phyloP scores from a whole-genome alignment of 2,329 filamentous ascomycete genomes.

The Clarireedia paspali region DNA sequence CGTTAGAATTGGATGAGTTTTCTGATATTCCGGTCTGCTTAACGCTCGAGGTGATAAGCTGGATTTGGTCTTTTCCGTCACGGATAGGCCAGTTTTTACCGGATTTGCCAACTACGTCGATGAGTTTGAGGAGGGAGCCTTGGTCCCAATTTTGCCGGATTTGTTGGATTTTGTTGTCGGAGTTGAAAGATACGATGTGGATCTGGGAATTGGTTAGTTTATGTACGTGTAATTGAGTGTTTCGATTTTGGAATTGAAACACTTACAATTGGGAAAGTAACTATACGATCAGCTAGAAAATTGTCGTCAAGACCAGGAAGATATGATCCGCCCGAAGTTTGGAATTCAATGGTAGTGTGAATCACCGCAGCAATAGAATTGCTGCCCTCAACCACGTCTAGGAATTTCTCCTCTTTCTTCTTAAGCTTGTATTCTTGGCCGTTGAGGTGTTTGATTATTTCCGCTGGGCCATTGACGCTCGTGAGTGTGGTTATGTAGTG shows the following conservation, averaged over 20 bases:
- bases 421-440: conserved; percentile 65
- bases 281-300: conserved; percentile 76
- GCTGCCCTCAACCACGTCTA: conserved; percentile 65
- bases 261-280: conserved; percentile 74
- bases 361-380: conserved; percentile 68
- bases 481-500: conserved; percentile 90
- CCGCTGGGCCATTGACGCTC: conserved; percentile 58
- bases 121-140: conserved; percentile 81
- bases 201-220: conserved; percentile 42
- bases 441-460: conserved; percentile 77
- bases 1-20: too few relatives aligned
- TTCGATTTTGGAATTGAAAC: background rate
- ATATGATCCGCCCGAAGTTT: conserved; percentile 74
- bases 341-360: conserved; percentile 76
- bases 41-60: conserved; percentile 59
- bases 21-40: conserved; percentile 37
- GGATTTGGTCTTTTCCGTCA: conserved; percentile 76
- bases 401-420: conserved; percentile 72
- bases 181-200: conserved; percentile 82
- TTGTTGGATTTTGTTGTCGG: conserved; percentile 69
- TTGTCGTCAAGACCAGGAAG: conserved; percentile 89
- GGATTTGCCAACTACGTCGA: conserved; percentile 85
- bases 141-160: conserved; percentile 95
- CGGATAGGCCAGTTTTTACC: conserved; percentile 93
- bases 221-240: background rate